A percentile compares a stretch with the other conserved stretches of the same genome.
These are phyloP conservation scores for Martensiomyces pterosporus DNA, from an alignment of 192 early-diverging fungal species.

Conservation along the genomic window DNA sequence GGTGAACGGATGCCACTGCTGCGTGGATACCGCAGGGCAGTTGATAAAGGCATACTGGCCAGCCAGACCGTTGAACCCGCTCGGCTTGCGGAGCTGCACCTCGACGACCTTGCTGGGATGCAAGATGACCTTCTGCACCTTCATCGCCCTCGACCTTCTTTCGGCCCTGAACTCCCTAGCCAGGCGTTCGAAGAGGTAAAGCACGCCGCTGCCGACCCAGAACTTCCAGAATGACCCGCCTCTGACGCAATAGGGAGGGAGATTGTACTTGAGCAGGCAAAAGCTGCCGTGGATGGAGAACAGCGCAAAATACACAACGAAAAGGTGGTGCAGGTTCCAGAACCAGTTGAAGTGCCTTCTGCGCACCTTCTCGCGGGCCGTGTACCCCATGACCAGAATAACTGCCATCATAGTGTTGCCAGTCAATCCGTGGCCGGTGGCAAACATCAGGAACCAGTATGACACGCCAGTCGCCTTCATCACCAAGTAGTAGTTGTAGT, in stretches of 20 bases:
- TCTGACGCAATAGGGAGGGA: constrained; percentile 60
- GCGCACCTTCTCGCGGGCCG: constrained; percentile 56
- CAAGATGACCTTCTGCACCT: constrained; percentile 76
- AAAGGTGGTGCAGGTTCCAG: constrained; percentile 86
- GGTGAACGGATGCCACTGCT: constrained; percentile 84
- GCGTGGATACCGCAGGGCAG: constrained; percentile 67
- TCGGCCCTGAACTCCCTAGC: constrained; percentile 68
- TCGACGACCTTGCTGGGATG: constrained; percentile 80
- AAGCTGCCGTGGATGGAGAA: constrained; percentile 78
- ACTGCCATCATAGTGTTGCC: constrained; percentile 68
- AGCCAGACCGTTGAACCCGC: constrained; percentile 54
- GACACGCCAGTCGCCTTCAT: constrained; percentile 18
- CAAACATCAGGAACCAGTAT: constrained; percentile 52
- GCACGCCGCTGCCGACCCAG: constrained; percentile 60
- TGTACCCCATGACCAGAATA: constrained; percentile 75
- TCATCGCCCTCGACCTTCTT: constrained; percentile 49
- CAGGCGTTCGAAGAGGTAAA: constrained; percentile 72
- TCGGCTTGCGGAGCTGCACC: constrained; percentile 71
- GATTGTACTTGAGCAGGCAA: constrained; percentile 72
- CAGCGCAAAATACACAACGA: constrained; percentile 77
- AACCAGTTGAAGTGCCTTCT: constrained; percentile 62
- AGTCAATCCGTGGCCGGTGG: constrained; percentile 74
- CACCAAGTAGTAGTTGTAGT: constrained; percentile 67
- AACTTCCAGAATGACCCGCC: constrained; percentile 81
- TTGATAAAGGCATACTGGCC: constrained; percentile 79